phyloP scores from a whole-genome alignment of 2,329 filamentous ascomycete species.

The Phialophora tarda region DNA sequence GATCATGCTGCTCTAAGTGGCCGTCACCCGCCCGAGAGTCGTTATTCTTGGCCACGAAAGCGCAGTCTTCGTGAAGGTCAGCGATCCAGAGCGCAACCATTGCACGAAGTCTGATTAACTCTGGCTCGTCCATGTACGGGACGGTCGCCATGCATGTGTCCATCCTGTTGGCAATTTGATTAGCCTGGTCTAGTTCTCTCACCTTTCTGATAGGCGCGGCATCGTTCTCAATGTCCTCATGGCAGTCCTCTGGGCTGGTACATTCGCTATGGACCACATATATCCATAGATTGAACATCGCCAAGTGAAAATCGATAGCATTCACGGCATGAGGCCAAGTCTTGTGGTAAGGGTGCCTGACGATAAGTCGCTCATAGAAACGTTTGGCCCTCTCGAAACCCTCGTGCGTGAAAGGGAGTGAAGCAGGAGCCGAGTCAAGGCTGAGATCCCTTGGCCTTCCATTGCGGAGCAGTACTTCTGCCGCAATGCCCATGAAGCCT shows the following conservation, averaged over 20 bases:
- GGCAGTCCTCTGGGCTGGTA: constrained; percentile 48
- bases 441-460: neutral
- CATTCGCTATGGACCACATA: constrained; percentile 72
- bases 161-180: constrained; percentile 69
- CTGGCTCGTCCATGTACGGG: constrained; percentile 71
- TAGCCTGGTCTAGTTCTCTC: constrained; percentile 61
- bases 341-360: constrained; percentile 74
- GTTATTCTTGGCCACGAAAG: neutral
- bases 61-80: constrained; percentile 59
- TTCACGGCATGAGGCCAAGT: constrained; percentile 64
- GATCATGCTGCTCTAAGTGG: neutral
- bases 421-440: neutral
- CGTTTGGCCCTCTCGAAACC: constrained; percentile 64
- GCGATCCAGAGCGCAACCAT: constrained; percentile 77
- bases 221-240: constrained; percentile 42
- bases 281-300: constrained; percentile 80
- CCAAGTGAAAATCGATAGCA: constrained; percentile 78
- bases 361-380: constrained; percentile 79
- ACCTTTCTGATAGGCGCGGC: constrained; percentile 35
- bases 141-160: constrained; percentile 71
- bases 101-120: constrained; percentile 72
- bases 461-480: constrained; percentile 75
- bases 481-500: constrained; percentile 80
- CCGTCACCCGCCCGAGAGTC: neutral
- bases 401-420: constrained; percentile 47